A percentile compares a stretch with the other conserved stretches of the same genome.
Conservation (phyloP, 106 monocot genomes). For the Acanthochlamys bracteata region DNA sequence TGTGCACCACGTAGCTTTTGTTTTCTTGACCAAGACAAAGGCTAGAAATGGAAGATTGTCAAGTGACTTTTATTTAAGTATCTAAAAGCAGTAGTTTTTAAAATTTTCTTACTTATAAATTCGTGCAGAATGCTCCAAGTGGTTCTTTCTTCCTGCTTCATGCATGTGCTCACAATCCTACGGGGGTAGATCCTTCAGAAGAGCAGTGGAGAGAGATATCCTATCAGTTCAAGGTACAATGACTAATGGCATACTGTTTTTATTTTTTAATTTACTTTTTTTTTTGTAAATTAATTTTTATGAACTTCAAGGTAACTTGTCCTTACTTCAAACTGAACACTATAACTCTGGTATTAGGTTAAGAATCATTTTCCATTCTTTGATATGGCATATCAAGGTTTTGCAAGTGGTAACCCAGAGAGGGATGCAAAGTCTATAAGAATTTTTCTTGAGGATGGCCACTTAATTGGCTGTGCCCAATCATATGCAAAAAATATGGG, state of each 20-base stretch:
- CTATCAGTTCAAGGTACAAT: slow-evolving; percentile 78
- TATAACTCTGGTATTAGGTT: too few species aligned
- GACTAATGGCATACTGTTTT: background rate
- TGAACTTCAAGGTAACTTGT: too few species aligned
- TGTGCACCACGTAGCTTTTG: too few species aligned
- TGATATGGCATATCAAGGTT: slow-evolving; percentile 99
- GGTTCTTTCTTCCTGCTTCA: slow-evolving; percentile 99
- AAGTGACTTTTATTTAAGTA: too few species aligned
- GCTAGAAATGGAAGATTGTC: too few species aligned
- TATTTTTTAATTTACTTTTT: too few species aligned
- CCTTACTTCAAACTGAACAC: too few species aligned
- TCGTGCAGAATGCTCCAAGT: slow-evolving; percentile 82
- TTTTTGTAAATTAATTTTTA: too few species aligned
- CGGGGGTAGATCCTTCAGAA: slow-evolving; percentile 96
- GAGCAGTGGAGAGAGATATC: slow-evolving; percentile 99
- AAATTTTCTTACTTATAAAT: too few species aligned
- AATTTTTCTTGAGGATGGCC: slow-evolving; percentile 96
- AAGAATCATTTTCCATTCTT: slow-evolving; percentile 99
- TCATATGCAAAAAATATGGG: slow-evolving; percentile 99
- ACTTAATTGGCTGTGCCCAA: slow-evolving; percentile 95
- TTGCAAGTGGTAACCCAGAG: slow-evolving; percentile 94
- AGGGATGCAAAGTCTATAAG: slow-evolving; percentile 93
- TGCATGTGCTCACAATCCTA: slow-evolving; percentile 99
- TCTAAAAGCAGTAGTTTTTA: too few species aligned
- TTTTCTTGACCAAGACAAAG: too few species aligned